phyloP scores from a whole-genome alignment of 805 yeast genomes.

The Yarrowia porcina region DNA sequence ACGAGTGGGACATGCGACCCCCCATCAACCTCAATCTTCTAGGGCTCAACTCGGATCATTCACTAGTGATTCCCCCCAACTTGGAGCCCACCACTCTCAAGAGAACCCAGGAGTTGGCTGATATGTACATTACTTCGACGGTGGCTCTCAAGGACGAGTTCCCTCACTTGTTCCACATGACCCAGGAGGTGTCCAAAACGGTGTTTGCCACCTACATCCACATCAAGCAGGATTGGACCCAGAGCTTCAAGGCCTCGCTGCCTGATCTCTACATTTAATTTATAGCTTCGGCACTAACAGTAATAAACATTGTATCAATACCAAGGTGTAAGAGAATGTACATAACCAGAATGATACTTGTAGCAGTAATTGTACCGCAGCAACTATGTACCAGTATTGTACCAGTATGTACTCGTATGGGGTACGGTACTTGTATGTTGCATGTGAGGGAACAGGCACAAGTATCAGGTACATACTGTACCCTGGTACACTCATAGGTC shows the following conservation, averaged over 20 bases:
- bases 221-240: conserved; percentile 19
- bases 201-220: conserved; percentile 16
- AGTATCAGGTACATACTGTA: no score
- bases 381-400: no score
- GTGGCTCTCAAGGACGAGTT: conserved; percentile 18
- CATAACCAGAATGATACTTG: no score
- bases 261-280: conserved; percentile 16
- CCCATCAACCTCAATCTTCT: conserved; percentile 11
- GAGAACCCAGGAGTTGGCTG: conserved; percentile 19
- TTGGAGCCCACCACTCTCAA: conserved; percentile 22
- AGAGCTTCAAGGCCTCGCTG: background rate
- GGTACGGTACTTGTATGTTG: no score
- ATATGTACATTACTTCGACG: background rate
- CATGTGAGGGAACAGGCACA: no score
- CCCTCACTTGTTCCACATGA: conserved; percentile 17
- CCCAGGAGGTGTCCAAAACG: conserved; percentile 7
- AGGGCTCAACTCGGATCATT: conserved; percentile 3
- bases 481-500: no score
- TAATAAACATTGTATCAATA: background rate
- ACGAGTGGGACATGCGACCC: conserved; percentile 23
- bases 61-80: conserved; percentile 11
- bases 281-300: conserved; percentile 16
- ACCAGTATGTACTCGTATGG: no score
- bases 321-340: no score
- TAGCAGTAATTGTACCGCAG: no score